Conservation (phyloP, 176 grass and related monocot species). For the Typha latifolia region DNA sequence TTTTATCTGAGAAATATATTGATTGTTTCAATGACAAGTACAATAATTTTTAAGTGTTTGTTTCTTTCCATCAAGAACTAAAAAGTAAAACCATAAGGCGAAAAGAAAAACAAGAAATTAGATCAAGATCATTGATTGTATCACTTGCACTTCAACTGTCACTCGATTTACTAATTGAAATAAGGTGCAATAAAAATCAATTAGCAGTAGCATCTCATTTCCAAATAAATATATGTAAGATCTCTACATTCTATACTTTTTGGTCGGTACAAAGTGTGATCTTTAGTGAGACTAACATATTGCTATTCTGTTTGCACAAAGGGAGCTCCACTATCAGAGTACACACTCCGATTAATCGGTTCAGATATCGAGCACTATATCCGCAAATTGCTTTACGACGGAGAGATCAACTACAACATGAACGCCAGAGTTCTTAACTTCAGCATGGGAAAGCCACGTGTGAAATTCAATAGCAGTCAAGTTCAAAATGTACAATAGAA, state of each 20-base stretch:
- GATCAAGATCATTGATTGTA: too few relatives aligned
- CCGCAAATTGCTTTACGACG: conserved; percentile 75
- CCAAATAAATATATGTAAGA: background rate
- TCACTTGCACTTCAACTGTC: too few relatives aligned
- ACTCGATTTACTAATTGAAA: too few relatives aligned
- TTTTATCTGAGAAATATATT: too few relatives aligned
- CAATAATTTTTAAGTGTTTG: too few relatives aligned
- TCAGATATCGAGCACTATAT: conserved; percentile 93
- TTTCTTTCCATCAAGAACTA: too few relatives aligned
- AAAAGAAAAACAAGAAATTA: too few relatives aligned
- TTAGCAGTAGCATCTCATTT: background rate
- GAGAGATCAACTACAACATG: conserved; percentile 96
- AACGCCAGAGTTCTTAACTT: conserved; percentile 72
- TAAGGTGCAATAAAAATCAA: background rate
- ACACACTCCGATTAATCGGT: conserved; percentile 77
- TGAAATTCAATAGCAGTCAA: conserved; percentile 77
- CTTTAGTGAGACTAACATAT: background rate
- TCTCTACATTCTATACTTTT: background rate
- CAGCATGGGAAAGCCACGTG: conserved; percentile 92
- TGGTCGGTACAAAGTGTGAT: background rate
- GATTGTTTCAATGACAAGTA: too few relatives aligned
- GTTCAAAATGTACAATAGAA: conserved; percentile 42
- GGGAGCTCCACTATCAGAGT: conserved; percentile 72
- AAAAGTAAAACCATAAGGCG: too few relatives aligned
- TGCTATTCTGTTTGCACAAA: conserved; percentile 18